Evolutionary conservation across 2,329 filamentous ascomycete genomes (phyloP), one percentile per base, ranked within the genome.

Genomic region (Diaporthe sp.): DNA sequence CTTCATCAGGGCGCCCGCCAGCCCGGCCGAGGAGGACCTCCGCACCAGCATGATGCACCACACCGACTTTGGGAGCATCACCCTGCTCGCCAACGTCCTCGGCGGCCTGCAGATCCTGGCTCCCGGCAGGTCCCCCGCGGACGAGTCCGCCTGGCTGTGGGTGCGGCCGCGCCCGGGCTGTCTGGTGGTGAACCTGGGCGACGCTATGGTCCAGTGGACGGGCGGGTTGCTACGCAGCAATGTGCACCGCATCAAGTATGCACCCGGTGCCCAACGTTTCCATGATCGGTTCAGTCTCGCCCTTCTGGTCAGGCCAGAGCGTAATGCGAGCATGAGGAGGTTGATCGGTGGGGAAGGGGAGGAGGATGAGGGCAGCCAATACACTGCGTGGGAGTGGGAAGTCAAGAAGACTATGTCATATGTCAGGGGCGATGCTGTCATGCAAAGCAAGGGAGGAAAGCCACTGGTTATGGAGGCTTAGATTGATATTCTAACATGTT

Each of bases 1-100:
- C 37, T 61, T 80, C 39, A 76, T 79, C 75, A 79, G 79, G 61
- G 65, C 75, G 1, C 78, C 77, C 39, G 78, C 78, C 22, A 77
- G 78, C 63, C 76, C 71, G 17, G 15, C 42, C 12, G 42, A 44
- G 15, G 75, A 78, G 47, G 78, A 80, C 42, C 65, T 78, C 1
- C 75, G 79, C 63, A 80, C 78, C 34, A 80, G 77, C 70, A 81
- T 82, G 75, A 77, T 80, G 20, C 79, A 81, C 25, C 83, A 86
- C 63, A 84, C 82, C 1, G 84, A 85, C 72, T 82, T 85, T 60
- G 84, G 84, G 2, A 81, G 80, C 7, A 79, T 85, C 17, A 85
- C 85, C 0, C 78, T 85, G 0, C 80, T 85, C 2, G 82, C 82
- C 71, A 83, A 85, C 60, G 76, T 83, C 4, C 53, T 83, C 3